These are phyloP conservation scores for Cytospora mali DNA, from an alignment of 2,329 filamentous ascomycete species.

Conservation along the genomic window DNA sequence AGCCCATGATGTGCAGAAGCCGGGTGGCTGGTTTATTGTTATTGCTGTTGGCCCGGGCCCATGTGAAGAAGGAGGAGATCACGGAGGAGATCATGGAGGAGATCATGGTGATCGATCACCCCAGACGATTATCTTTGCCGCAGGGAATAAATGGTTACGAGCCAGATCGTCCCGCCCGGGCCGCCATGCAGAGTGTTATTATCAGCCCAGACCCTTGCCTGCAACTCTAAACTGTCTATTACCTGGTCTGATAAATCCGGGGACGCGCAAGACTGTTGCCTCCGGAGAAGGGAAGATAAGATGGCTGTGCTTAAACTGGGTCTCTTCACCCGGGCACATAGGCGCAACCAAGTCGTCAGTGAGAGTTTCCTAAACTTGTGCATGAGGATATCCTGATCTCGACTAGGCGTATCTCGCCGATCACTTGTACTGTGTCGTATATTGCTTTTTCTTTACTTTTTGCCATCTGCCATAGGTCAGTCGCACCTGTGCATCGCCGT, in stretches of 20 bases:
- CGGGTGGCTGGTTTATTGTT: conserved; percentile 9
- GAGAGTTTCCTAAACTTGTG: background rate
- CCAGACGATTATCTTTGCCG: background rate
- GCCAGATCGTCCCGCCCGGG: background rate
- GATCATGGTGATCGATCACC: background rate
- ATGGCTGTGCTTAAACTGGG: background rate
- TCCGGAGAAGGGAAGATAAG: background rate
- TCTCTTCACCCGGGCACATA: too few species aligned
- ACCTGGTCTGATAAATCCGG: background rate
- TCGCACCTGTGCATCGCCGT: conserved; percentile 12
- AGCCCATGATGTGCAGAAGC: conserved; percentile 4
- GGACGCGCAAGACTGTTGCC: background rate
- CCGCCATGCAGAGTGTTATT: background rate
- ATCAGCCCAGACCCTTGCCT: background rate
- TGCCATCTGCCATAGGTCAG: background rate
- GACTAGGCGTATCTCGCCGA: background rate
- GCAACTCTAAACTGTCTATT: background rate
- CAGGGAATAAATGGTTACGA: background rate
- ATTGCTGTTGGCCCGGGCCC: too few species aligned
- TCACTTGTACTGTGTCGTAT: background rate
- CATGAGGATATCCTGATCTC: background rate
- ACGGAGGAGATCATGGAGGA: too few species aligned
- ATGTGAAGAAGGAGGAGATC: conserved; percentile 10
- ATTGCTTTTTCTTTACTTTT: background rate
- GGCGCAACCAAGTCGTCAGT: background rate